Evolutionary conservation across 1,284 basidiomycete genomes (phyloP).

Genomic region (Cyathus pygmaeus): DNA sequence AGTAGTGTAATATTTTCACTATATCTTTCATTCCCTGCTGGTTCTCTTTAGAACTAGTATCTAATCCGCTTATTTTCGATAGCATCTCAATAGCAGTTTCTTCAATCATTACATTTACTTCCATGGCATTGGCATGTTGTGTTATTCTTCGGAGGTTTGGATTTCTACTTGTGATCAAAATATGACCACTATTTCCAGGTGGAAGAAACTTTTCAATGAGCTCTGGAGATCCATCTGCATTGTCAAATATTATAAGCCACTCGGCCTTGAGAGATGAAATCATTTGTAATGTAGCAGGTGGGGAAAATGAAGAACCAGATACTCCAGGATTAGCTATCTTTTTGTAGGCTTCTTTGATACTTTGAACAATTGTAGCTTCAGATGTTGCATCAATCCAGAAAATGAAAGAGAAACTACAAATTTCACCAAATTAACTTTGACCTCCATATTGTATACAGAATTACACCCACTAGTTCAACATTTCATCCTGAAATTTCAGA

Average conservation of each 20-base stretch:
- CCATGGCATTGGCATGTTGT: background rate
- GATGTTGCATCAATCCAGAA: constrained; percentile 3
- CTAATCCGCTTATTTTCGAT: background rate
- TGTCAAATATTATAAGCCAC: constrained; percentile 2
- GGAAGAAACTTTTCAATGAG: constrained; percentile 1
- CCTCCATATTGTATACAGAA: background rate
- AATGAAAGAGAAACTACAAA: background rate
- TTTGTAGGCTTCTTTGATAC: background rate
- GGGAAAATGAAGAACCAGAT: background rate
- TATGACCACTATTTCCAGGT: background rate
- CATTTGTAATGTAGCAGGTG: background rate
- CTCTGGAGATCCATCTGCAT: background rate
- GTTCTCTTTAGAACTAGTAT: background rate
- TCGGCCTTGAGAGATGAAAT: background rate
- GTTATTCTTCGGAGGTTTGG: background rate
- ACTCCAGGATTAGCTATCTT: background rate
- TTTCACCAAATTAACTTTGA: background rate
- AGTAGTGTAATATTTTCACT: background rate
- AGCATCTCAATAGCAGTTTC: background rate
- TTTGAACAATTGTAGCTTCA: background rate
- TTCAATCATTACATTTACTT: background rate
- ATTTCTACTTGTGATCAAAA: constrained; percentile 1
- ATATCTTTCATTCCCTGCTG: background rate
- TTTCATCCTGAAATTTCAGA: constrained; percentile 1
- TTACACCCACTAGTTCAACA: background rate